A percentile compares a stretch with the other conserved stretches of the same genome.
Conservation (phyloP, 2,329 filamentous ascomycete species). For the Ustulina deusta region DNA sequence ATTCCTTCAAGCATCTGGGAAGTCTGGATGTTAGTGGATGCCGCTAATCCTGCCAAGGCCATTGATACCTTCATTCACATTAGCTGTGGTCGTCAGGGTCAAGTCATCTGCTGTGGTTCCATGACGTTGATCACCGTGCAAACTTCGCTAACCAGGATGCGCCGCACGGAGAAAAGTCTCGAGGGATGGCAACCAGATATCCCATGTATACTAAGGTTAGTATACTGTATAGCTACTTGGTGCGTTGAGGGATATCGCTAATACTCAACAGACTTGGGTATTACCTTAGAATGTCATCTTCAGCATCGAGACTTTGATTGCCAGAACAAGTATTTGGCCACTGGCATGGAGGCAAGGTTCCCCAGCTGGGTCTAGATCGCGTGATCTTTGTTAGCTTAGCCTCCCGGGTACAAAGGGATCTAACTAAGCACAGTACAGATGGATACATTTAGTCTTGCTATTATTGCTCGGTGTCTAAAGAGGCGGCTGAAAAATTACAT, state of each 20-base stretch:
- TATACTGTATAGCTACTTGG: neutral
- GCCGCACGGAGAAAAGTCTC: constrained; percentile 5
- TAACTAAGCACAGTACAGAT: constrained; percentile 7
- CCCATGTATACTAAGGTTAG: too few relatives aligned
- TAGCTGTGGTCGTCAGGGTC: neutral
- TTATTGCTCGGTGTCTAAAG: neutral
- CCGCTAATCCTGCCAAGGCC: constrained; percentile 29
- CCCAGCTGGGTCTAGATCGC: constrained; percentile 22
- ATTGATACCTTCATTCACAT: constrained; percentile 12
- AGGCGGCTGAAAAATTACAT: neutral
- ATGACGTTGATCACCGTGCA: neutral
- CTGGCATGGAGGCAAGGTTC: constrained; percentile 3
- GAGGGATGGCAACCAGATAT: neutral
- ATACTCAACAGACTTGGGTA: neutral
- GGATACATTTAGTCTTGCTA: neutral
- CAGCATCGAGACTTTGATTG: neutral
- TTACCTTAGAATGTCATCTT: neutral
- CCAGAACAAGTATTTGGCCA: neutral
- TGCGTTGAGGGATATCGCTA: neutral
- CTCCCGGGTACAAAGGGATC: neutral
- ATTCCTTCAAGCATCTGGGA: constrained; percentile 33
- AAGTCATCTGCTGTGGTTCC: neutral
- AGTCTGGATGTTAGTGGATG: constrained; percentile 20
- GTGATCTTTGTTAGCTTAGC: constrained; percentile 18
- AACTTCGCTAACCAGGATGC: constrained; percentile 1